Conservation (phyloP, 306 rosid species). For the Trifolium fragiferum region DNA sequence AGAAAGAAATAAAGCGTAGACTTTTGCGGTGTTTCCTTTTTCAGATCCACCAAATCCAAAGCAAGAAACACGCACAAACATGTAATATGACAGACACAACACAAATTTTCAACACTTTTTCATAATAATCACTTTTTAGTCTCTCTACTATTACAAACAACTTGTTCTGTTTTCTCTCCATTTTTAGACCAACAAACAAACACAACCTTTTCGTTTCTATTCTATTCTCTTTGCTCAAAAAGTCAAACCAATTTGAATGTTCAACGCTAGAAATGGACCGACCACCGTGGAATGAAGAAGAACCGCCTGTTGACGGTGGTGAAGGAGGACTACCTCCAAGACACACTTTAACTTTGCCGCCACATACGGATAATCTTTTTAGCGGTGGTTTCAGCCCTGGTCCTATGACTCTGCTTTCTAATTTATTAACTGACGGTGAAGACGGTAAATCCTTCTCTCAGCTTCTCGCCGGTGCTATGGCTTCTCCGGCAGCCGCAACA, state of each 20-base stretch:
- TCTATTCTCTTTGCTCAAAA: not conserved
- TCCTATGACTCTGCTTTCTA: slow-evolving; percentile 80
- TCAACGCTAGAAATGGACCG: slow-evolving; percentile 41
- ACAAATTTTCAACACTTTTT: slow-evolving; percentile 9
- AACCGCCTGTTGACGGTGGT: not conserved
- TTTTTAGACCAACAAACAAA: not conserved
- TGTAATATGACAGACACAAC: not conserved
- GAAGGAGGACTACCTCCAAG: slow-evolving; percentile 32
- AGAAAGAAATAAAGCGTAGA: not conserved
- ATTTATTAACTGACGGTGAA: slow-evolving; percentile 62
- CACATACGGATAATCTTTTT: slow-evolving; percentile 65
- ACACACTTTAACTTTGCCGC: slow-evolving; percentile 65
- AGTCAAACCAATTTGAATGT: slow-evolving; percentile 30
- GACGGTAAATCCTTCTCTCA: slow-evolving; percentile 78
- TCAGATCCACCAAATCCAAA: slow-evolving; percentile 23
- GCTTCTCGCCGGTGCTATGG: slow-evolving; percentile 82
- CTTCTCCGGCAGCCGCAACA: slow-evolving; percentile 53
- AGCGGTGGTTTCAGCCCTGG: slow-evolving; percentile 76
- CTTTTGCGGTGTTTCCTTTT: not conserved
- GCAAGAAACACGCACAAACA: slow-evolving; percentile 18
- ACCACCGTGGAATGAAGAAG: slow-evolving; percentile 43
- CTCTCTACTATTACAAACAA: not conserved
- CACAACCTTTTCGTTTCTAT: not conserved
- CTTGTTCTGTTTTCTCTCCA: not conserved
- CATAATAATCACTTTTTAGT: not conserved